Conservation (phyloP, 179 eudicot genomes). For the Corrigiola litoralis region DNA sequence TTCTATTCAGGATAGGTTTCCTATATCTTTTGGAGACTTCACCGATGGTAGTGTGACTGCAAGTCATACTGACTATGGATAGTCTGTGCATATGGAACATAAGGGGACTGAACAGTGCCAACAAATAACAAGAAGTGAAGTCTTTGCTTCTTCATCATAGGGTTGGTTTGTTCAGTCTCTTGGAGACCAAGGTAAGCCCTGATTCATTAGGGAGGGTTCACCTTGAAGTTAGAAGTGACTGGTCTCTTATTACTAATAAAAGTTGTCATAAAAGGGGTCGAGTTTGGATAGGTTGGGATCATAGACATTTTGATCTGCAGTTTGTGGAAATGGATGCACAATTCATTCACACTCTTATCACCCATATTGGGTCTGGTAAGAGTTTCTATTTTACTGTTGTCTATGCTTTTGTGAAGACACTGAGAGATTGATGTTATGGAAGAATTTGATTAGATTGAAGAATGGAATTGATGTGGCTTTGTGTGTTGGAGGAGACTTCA, state of each 20-base stretch:
- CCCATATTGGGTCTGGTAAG: too few species aligned
- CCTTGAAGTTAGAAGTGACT: background rate
- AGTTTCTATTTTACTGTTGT: too few species aligned
- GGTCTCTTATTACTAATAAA: background rate
- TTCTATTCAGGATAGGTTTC: too few species aligned
- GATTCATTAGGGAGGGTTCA: background rate
- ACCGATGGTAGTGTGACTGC: too few species aligned
- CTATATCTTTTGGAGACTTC: too few species aligned
- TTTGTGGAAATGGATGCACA: background rate
- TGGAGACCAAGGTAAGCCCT: background rate
- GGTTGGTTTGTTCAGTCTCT: background rate
- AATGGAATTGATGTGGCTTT: background rate
- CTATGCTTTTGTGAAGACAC: too few species aligned
- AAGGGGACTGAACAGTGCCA: too few species aligned
- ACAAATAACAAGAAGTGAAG: too few species aligned
- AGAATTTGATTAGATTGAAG: background rate
- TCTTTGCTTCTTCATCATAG: too few species aligned
- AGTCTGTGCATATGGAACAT: too few species aligned
- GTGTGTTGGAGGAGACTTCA: background rate
- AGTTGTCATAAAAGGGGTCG: background rate
- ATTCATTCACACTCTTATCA: too few species aligned
- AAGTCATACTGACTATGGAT: too few species aligned
- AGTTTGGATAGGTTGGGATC: background rate
- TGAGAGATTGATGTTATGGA: background rate
- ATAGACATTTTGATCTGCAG: background rate